A percentile compares a stretch with the other conserved stretches of the same genome.
Conservation (phyloP, 148 eudicot genomes). For the Nepenthes mirabilis region DNA sequence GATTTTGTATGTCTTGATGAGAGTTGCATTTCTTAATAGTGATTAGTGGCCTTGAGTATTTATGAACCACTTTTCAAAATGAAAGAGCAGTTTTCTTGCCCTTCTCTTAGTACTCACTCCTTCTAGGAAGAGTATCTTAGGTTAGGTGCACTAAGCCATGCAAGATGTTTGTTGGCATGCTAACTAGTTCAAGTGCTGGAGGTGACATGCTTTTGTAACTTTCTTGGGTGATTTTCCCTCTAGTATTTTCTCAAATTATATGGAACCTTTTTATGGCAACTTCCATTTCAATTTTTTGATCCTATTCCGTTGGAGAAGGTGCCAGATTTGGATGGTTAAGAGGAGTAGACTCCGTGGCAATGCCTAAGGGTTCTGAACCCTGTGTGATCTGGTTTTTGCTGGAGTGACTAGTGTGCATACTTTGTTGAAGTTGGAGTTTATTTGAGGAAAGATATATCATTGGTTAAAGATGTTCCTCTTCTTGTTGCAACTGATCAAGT, state of each 20-base stretch:
- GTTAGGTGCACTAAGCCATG: neutral
- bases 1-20: constrained; percentile 5
- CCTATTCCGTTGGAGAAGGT: constrained; percentile 88
- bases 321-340: constrained; percentile 78
- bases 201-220: neutral
- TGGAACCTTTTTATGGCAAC: constrained; percentile 36
- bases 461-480: constrained; percentile 68
- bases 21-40: no score
- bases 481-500: constrained; percentile 90
- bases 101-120: no score
- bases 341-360: constrained; percentile 53
- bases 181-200: neutral
- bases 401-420: constrained; percentile 65
- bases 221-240: constrained; percentile 4
- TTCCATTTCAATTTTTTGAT: constrained; percentile 57
- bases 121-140: neutral
- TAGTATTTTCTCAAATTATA: constrained; percentile 76
- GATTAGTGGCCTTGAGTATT: neutral
- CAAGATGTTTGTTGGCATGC: neutral
- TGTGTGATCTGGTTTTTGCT: constrained; percentile 61
- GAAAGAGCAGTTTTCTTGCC: no score
- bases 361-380: constrained; percentile 62
- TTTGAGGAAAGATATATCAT: constrained; percentile 78
- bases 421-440: constrained; percentile 76
- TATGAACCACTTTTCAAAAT: neutral